Base-by-base conservation (phyloP, 2,329 filamentous ascomycete genomes). In the Phaeosphaeria sp. region DNA sequence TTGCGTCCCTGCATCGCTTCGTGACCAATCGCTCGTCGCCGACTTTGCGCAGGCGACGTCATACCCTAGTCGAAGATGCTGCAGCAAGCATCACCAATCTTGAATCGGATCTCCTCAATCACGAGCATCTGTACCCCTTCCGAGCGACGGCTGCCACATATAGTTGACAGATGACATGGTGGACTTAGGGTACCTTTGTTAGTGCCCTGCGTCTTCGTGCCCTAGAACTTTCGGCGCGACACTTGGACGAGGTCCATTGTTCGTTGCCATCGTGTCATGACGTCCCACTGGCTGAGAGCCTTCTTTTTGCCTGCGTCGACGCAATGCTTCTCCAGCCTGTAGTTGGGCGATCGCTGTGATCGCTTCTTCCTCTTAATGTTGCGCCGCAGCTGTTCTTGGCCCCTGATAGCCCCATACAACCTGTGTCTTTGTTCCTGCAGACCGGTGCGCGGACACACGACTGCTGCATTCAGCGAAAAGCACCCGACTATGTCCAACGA, bases 371-470 rank as follows among this genome's bases (percentile, higher is more conserved):
- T 45, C 57, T 71, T 68, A 56, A 74, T 72, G 70, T 66, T 74
- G 55, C 69, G 69, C 55, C 71, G 71, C 61, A 70, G 71, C 56
- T 63, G 61, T 53, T 70, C 69, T 58, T 74, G 70, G 71, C 71
- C 71, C 42, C 57, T 60, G 60, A 69, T 63, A 62, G 72, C 67
- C 57, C 60, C 63, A 48, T 71, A 63, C 61, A 66, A 68, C 55
- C 47, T 66, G 8, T 67, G 64, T 44, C 56, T 67, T 49, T 73
- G 71, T 55, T 67, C 65, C 22, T 65, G 55, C 53, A 73, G 70
- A 53, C 60, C 65, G 25, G 48, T 53, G 40, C 64, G 60, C 53
- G 53, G 57, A n/a, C 56, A 61, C 30, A 36, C 30, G 15, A n/a
- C n/a, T n/a, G 30, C 30, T 45, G 51, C 56, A 30, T 59, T 55